Conservation (phyloP, 306 rosid genomes). For the Malus asiatica region DNA sequence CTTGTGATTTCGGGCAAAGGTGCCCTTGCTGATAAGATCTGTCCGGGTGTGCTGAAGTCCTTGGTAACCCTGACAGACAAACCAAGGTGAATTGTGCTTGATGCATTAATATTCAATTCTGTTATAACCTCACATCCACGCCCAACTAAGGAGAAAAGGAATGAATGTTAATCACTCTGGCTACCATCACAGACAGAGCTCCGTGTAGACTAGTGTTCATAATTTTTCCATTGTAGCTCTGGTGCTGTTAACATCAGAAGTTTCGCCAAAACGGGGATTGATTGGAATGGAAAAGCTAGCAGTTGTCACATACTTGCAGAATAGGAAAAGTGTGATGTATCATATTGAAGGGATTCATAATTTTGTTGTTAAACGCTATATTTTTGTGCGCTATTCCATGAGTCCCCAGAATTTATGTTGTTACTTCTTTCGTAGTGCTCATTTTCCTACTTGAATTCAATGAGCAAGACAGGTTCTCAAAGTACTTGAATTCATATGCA, state of each 20-base stretch:
- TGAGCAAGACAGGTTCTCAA: not conserved
- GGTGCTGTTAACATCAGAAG: not conserved
- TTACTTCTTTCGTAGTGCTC: too few relatives aligned
- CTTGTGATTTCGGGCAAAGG: conserved; percentile 70
- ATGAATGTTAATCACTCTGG: not conserved
- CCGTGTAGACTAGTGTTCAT: not conserved
- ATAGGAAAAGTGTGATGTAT: not conserved
- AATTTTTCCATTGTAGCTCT: not conserved
- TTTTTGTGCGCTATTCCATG: not conserved
- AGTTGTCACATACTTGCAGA: not conserved
- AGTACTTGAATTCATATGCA: too few relatives aligned
- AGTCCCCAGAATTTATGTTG: too few relatives aligned
- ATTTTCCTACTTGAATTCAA: not conserved
- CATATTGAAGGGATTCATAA: not conserved
- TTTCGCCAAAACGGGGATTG: not conserved
- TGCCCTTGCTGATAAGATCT: conserved; percentile 62
- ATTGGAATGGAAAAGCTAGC: not conserved
- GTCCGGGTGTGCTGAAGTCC: conserved; percentile 67
- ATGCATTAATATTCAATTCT: not conserved
- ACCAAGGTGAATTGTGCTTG: conserved; percentile 31
- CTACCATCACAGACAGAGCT: not conserved
- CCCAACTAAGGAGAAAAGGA: not conserved
- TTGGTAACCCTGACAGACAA: conserved; percentile 69
- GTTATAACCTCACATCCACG: not conserved
- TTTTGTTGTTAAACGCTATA: not conserved